Conservation (phyloP, 2,329 filamentous ascomycete genomes). For the Celoporthe dispersa region DNA sequence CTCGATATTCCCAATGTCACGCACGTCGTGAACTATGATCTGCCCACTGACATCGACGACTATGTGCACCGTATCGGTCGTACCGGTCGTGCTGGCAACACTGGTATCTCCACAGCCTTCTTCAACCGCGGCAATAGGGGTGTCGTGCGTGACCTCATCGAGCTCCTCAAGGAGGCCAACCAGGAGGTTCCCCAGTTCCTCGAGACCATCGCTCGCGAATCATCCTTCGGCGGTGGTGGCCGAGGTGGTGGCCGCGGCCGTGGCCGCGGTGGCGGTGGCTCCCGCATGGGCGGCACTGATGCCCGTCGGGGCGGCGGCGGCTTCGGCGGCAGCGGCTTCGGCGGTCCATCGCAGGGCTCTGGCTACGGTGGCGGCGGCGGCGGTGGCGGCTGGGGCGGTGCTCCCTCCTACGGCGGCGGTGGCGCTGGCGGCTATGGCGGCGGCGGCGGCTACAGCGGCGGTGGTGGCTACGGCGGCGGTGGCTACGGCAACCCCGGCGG, state of each 20-base stretch:
- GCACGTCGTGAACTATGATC: constrained; percentile 98
- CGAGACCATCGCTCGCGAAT: constrained; percentile 96
- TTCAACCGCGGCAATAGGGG: constrained; percentile 99
- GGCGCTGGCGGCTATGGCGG: constrained; percentile 49
- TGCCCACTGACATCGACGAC: constrained; percentile 98
- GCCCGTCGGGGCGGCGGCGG: constrained; percentile 51
- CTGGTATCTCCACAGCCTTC: constrained; percentile 96
- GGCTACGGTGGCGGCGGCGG: constrained; percentile 37
- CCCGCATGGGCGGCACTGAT: constrained; percentile 59
- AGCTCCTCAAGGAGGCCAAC: constrained; percentile 98
- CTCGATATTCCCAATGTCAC: constrained; percentile 95
- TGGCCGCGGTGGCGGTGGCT: constrained; percentile 70
- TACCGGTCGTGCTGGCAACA: constrained; percentile 99
- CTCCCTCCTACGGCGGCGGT: constrained; percentile 44
- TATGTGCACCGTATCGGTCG: constrained; percentile 99
- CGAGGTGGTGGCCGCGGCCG: constrained; percentile 68
- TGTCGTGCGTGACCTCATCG: constrained; percentile 93
- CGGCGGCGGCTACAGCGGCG: constrained; percentile 47
- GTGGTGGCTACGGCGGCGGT: constrained; percentile 55
- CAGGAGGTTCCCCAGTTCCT: constrained; percentile 94
- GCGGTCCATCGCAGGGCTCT: constrained; percentile 41
- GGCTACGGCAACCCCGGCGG: constrained; percentile 73
- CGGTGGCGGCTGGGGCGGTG: constrained; percentile 51
- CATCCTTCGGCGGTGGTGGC: constrained; percentile 76
- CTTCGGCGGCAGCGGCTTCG: constrained; percentile 47